Base-by-base conservation (phyloP, 2,329 filamentous ascomycete genomes). In the Tolypocladium album region DNA sequence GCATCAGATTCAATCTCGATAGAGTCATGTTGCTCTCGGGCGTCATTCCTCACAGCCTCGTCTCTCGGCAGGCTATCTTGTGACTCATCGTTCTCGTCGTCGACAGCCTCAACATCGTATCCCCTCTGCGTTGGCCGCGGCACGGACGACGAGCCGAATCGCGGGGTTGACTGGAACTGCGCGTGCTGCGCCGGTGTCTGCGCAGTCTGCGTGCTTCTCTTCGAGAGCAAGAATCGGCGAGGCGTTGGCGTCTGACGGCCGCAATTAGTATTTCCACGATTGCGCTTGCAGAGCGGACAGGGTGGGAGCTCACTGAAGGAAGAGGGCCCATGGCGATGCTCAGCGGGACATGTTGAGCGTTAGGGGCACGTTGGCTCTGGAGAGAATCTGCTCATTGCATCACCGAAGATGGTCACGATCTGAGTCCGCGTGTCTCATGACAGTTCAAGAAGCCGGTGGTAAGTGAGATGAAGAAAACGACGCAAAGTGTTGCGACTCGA, bases 101-200 rank as follows among this genome's bases (percentile, higher is more conserved):
- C 70, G 3, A 72, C 68, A 39, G 73, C 74, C 50, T 75, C 74
- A 7, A 73, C 67, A 6, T 68, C 67, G 22, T 64, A 64, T 9
- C 62, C 65, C 53, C 65, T 61, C 59, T 69, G 71, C 57, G 69
- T 70, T 39, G 67, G 66, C 13, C 68, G 67, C 42, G 61, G 64
- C 59, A 63, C 67, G 38, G 72, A 74, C 15, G 71, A 71, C 3
- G 69, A 67, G 56, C 70, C 70, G 63, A 76, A 77, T n/a, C 72
- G 69, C 24, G 73, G 74, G 43, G 74, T 76, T 34, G 72, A 71
- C 38, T 71, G 72, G 59, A 75, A 76, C 58, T 68, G 72, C 56
- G 68, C 67, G 8, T 65, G 60, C 27, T 63, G 68, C 31, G 69
- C 64, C 15, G 70, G 70, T 27, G 70, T 69, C 61, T 73, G 71